These are phyloP conservation scores for Colletotrichum limetticola DNA, from an alignment of 2,329 filamentous ascomycete genomes.

Conservation along the genomic window DNA sequence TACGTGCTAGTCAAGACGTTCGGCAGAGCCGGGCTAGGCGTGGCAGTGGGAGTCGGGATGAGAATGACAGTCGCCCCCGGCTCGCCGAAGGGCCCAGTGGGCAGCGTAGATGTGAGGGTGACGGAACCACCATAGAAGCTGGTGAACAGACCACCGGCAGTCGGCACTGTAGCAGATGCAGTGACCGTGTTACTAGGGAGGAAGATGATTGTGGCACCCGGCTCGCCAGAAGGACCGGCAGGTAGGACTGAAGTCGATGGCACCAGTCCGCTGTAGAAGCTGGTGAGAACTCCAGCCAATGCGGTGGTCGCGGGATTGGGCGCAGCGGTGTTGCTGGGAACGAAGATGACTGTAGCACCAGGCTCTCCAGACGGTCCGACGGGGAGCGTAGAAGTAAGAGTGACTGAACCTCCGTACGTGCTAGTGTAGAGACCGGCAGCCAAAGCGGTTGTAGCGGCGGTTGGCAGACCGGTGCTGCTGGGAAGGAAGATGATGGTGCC, in stretches of 20 bases:
- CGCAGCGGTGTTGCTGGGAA: not conserved
- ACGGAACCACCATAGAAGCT: slow-evolving; percentile 20
- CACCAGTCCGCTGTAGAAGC: slow-evolving; percentile 1
- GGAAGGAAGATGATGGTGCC: slow-evolving; percentile 14
- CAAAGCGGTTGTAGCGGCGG: not conserved
- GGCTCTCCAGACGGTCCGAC: not conserved
- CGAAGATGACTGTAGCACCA: slow-evolving; percentile 6
- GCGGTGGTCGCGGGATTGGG: not conserved
- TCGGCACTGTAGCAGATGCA: not conserved
- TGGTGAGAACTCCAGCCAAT: slow-evolving; percentile 11
- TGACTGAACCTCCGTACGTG: slow-evolving; percentile 18
- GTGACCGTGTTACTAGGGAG: slow-evolving; percentile 1
- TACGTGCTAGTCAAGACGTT: slow-evolving; percentile 19
- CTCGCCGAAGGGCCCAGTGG: not conserved
- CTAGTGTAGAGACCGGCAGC: slow-evolving; percentile 22
- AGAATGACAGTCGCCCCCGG: slow-evolving; percentile 7
- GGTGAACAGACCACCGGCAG: slow-evolving; percentile 9
- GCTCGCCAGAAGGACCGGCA: not conserved
- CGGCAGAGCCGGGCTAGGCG: not conserved
- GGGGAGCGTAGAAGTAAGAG: slow-evolving; percentile 9
- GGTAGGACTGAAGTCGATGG: not conserved
- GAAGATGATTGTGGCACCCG: slow-evolving; percentile 5
- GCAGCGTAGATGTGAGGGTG: not conserved
- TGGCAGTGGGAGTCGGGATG: not conserved
- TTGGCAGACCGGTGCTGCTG: not conserved